phyloP scores from a whole-genome alignment of 441 rosid genomes.

The Gossypium aridum region DNA sequence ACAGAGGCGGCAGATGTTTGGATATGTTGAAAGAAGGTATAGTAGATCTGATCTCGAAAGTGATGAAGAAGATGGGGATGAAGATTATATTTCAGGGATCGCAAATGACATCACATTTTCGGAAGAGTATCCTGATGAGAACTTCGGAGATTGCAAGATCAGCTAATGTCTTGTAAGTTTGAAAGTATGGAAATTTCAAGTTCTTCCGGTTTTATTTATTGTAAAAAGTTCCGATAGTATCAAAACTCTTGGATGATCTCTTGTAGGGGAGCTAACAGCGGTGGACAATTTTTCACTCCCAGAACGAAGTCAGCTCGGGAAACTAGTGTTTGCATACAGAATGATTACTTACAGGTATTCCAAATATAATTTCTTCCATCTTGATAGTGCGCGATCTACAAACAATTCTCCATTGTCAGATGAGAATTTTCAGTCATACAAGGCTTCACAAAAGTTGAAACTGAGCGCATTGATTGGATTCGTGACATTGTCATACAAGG shows the following conservation, averaged over 20 bases:
- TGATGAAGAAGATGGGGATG: conserved; percentile 36
- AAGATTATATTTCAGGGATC: conserved; percentile 20
- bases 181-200: not conserved
- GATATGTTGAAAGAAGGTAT: conserved; percentile 47
- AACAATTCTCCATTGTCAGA: not conserved
- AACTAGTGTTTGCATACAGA: not conserved
- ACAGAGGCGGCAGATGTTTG: conserved; percentile 54
- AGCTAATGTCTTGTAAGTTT: conserved; percentile 29
- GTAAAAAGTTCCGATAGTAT: not conserved
- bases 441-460: not conserved
- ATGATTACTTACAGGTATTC: not conserved
- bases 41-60: conserved; percentile 28
- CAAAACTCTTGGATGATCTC: not conserved
- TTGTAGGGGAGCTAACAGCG: not conserved
- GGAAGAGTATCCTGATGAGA: conserved; percentile 28
- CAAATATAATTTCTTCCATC: not conserved
- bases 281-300: not conserved
- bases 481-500: not conserved
- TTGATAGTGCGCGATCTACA: not conserved
- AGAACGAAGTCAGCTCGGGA: not conserved
- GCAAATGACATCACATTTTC: conserved; percentile 21
- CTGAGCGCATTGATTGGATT: not conserved
- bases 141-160: conserved; percentile 39
- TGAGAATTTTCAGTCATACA: not conserved
- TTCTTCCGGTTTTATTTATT: not conserved